Base-by-base conservation (phyloP, 148 eudicot species). In the Suaeda aralocaspica region DNA sequence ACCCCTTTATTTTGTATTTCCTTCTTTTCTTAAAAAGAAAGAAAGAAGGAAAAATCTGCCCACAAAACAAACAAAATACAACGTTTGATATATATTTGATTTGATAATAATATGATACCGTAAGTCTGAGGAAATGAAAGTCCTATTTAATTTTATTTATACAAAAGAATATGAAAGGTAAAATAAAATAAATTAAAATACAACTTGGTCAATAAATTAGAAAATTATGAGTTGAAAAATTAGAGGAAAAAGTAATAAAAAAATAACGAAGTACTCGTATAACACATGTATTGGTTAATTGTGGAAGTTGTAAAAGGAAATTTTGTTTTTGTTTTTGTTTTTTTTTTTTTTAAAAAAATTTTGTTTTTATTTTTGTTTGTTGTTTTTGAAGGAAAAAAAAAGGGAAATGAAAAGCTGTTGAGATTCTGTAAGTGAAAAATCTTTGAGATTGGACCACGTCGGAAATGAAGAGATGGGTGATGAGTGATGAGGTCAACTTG, bases 161-260 rank as follows among this genome's bases (percentile, higher is more conserved):
- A 36, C 41, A 36, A 36, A 36, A 36, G 8, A 36, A 3, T 36
- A 36, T 36, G 8, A 36, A 36, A 36, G n/a, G n/a, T n/a, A n/a
- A n/a, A n/a, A n/a, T n/a, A n/a, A 36, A 36, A 36, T 3, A 36
- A 36, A 36, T 36, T 36, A 36, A 36, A 36, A 34, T 5, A 33
- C 69, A 73, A 73, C 64, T 73, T 56, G 76, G 76, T 73, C 64
- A 64, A 73, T 72, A 24, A 36, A 18, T 4, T 36, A 36, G 41
- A 36, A 36, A 36, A 36, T 3, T 36, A 36, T 8, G n/a, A n/a
- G n/a, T 36, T 36, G 4, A 36, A 36, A 36, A 36, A 3, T 36
- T 8, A 36, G 41, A 36, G 41, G 41, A 36, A 60, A 36, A 36
- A 36, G n/a, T n/a, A n/a, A n/a, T n/a, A n/a, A n/a, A n/a, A n/a